A percentile compares a stretch with the other conserved stretches of the same genome.
phyloP scores from a whole-genome alignment of 2,329 filamentous ascomycete species.

The Diaporthe nobilis region DNA sequence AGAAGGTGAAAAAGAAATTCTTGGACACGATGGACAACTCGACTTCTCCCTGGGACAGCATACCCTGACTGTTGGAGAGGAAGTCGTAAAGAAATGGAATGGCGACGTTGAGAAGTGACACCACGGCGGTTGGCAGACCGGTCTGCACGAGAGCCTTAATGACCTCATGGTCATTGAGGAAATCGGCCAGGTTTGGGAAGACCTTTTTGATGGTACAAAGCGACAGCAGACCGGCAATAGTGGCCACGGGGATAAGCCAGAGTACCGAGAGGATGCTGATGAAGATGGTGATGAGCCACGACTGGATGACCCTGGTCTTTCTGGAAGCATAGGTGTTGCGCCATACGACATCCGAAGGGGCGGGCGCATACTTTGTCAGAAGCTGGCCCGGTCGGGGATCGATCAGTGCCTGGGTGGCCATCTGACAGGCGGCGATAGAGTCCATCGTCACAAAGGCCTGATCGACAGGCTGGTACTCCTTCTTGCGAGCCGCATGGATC shows the following conservation, averaged over 20 bases:
- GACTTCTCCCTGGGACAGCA: constrained; percentile 94
- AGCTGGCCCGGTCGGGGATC: constrained; percentile 91
- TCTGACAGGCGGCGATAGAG: constrained; percentile 91
- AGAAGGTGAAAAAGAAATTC: constrained; percentile 99
- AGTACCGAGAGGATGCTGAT: constrained; percentile 88
- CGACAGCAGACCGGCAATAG: constrained; percentile 84
- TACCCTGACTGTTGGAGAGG: constrained; percentile 91
- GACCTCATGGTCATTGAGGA: constrained; percentile 77
- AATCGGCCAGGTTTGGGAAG: constrained; percentile 77
- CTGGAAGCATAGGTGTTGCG: constrained; percentile 89
- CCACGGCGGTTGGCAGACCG: constrained; percentile 85
- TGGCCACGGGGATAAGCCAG: constrained; percentile 87
- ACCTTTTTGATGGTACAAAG: constrained; percentile 83
- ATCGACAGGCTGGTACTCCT: constrained; percentile 82
- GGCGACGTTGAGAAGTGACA: constrained; percentile 88
- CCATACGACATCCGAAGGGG: constrained; percentile 96
- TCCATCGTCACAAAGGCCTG: constrained; percentile 98
- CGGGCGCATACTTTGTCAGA: constrained; percentile 86
- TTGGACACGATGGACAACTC: constrained; percentile 97
- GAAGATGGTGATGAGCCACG: constrained; percentile 87
- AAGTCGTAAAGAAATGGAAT: constrained; percentile 97
- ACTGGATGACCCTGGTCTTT: constrained; percentile 78
- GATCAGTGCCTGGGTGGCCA: constrained; percentile 95
- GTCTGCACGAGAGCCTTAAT: constrained; percentile 86
- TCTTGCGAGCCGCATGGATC: constrained; percentile 78